Percentiles rank a stretch among this genome's conserved stretches.
These are phyloP conservation scores for Vishniacozyma victoriae DNA, from an alignment of 768 basidiomycete species.

Conservation along the genomic window DNA sequence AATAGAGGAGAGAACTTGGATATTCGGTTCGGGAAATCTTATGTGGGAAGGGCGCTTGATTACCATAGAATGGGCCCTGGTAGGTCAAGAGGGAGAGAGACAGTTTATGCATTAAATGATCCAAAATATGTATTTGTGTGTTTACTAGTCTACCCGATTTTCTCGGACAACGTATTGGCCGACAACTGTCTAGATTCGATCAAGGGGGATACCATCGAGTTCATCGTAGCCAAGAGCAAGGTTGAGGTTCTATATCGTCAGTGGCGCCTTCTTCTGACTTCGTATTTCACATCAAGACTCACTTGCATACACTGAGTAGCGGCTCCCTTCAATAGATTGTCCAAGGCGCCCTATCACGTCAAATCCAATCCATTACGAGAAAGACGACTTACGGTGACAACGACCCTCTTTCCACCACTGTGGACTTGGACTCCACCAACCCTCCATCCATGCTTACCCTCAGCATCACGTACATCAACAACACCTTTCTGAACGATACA, in stretches of 20 bases:
- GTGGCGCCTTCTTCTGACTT: not conserved
- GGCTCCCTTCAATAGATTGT: constrained; percentile 95
- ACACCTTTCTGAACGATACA: constrained; percentile 64
- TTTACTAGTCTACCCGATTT: too few relatives aligned
- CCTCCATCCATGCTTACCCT: constrained; percentile 78
- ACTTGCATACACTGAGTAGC: constrained; percentile 98
- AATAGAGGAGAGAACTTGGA: too few relatives aligned
- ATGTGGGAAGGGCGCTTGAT: too few relatives aligned
- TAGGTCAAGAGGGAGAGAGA: too few relatives aligned
- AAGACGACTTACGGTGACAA: constrained; percentile 68
- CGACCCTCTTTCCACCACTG: constrained; percentile 78
- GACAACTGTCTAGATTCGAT: constrained; percentile 34
- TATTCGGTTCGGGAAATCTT: too few relatives aligned
- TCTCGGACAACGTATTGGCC: too few relatives aligned
- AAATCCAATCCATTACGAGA: not conserved
- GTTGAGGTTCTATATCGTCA: constrained; percentile 67
- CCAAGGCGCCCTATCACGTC: constrained; percentile 68
- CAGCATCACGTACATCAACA: constrained; percentile 67
- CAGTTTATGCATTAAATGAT: too few relatives aligned
- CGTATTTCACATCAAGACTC: constrained; percentile 31
- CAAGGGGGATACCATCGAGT: constrained; percentile 64
- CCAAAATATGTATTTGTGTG: too few relatives aligned
- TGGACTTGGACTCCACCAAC: constrained; percentile 94
- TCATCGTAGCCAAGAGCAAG: constrained; percentile 82
- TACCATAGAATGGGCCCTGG: too few relatives aligned